Evolutionary conservation across 805 yeast genomes (phyloP).

Genomic region (Huiozyma naganishii): DNA sequence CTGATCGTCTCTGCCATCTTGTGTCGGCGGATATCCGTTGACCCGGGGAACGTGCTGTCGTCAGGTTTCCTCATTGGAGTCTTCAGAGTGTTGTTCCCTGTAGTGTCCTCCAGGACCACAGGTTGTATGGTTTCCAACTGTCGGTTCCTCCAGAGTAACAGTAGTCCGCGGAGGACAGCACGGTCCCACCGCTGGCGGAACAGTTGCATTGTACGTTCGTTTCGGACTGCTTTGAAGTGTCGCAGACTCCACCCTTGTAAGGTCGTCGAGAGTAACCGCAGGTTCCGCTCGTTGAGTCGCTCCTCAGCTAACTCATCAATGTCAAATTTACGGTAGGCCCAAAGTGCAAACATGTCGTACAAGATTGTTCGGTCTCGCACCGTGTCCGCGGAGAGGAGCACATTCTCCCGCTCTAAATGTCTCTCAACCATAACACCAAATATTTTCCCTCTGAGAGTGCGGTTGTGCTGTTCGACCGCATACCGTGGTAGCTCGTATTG

Average conservation of each 20-base stretch:
- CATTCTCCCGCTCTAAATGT: neutral
- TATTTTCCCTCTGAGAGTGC: neutral
- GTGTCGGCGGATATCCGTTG: constrained; percentile 27
- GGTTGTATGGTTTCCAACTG: neutral
- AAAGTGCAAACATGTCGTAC: neutral
- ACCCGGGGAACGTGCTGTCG: constrained; percentile 28
- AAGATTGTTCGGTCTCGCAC: neutral
- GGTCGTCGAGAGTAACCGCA: constrained; percentile 14
- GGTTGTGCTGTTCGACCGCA: neutral
- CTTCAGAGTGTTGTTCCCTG: neutral
- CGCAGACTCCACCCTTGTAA: constrained; percentile 29
- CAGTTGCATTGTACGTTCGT: constrained; percentile 24
- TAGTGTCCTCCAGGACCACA: neutral
- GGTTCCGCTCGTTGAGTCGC: constrained; percentile 15
- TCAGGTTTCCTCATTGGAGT: neutral
- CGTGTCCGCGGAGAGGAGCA: neutral
- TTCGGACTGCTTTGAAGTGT: constrained; percentile 26
- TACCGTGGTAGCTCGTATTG: neutral
- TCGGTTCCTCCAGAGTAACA: constrained; percentile 25
- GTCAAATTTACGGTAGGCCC: constrained; percentile 3
- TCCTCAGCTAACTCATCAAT: constrained; percentile 12
- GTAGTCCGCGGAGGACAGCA: constrained; percentile 29
- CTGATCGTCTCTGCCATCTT: constrained; percentile 29
- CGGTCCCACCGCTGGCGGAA: constrained; percentile 32
- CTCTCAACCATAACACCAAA: neutral